Evolutionary conservation across 129 eudicot genomes (phyloP).

Genomic region (Ambrosia artemisiifolia): DNA sequence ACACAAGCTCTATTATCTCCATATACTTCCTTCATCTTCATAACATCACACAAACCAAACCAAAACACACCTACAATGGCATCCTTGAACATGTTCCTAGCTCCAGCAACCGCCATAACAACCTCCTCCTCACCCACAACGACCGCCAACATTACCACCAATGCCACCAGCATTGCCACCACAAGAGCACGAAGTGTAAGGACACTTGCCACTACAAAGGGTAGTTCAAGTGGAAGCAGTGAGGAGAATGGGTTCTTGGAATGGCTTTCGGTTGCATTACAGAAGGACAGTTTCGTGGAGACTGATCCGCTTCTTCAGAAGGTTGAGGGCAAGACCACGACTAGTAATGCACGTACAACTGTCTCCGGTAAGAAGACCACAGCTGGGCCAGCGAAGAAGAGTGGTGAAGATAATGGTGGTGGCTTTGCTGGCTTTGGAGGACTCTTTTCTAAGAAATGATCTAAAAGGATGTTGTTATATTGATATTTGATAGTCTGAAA

Average conservation of each 20-base stretch:
- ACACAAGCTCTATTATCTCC: constrained; percentile 26
- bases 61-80: constrained; percentile 17
- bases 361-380: constrained; percentile 13
- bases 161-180: constrained; percentile 5
- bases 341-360: constrained; percentile 19
- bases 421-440: constrained; percentile 39
- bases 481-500: constrained; percentile 13
- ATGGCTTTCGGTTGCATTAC: constrained; percentile 31
- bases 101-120: constrained; percentile 29
- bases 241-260: constrained; percentile 50
- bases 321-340: constrained; percentile 42
- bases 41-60: constrained; percentile 20
- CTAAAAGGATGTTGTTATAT: not conserved
- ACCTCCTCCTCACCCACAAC: constrained; percentile 4
- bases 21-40: constrained; percentile 22
- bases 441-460: constrained; percentile 42
- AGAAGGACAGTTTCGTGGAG: constrained; percentile 34
- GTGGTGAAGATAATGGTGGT: constrained; percentile 2
- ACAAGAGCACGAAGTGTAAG: constrained; percentile 36
- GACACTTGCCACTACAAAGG: constrained; percentile 44
- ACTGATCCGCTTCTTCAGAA: constrained; percentile 47
- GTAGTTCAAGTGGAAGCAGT: constrained; percentile 30
- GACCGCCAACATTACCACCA: not conserved
- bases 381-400: constrained; percentile 31
- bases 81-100: constrained; percentile 35